Evolutionary conservation across 1,284 basidiomycete species (phyloP).

Genomic region (Cryptococcus sp.): DNA sequence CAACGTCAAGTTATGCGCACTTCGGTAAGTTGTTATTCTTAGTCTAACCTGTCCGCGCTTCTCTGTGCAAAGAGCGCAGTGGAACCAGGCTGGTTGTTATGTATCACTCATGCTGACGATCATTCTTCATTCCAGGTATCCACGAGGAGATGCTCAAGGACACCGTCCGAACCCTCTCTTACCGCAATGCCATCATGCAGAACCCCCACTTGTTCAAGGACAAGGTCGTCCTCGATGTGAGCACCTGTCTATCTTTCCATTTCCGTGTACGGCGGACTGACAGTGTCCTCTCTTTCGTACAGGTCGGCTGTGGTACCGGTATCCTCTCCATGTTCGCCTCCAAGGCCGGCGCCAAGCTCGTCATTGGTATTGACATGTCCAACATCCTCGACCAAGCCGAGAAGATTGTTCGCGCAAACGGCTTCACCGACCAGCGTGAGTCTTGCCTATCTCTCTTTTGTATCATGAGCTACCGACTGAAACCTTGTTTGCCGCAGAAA

Average conservation of each 20-base stretch:
- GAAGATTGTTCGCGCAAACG: constrained; percentile 95
- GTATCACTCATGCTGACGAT: constrained; percentile 3
- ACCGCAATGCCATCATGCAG: constrained; percentile 92
- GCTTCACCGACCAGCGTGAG: constrained; percentile 84
- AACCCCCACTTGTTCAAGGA: constrained; percentile 95
- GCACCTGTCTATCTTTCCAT: constrained; percentile 16
- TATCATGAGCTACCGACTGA: not conserved
- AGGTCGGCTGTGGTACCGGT: constrained; percentile 93
- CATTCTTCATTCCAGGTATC: constrained; percentile 63
- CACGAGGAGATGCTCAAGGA: constrained; percentile 99
- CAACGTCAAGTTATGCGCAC: constrained; percentile 75
- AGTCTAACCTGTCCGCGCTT: not conserved
- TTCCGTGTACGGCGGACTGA: not conserved
- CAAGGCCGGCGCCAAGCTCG: constrained; percentile 93
- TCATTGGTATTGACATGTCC: constrained; percentile 99
- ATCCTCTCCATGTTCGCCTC: constrained; percentile 98
- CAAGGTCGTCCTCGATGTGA: constrained; percentile 89
- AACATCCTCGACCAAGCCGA: constrained; percentile 99
- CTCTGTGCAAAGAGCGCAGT: too few relatives aligned
- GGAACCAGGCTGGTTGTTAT: not conserved
- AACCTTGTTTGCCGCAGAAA: constrained; percentile 59
- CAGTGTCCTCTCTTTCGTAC: not conserved
- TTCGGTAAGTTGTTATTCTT: constrained; percentile 64
- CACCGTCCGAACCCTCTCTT: constrained; percentile 89
- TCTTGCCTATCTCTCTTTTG: constrained; percentile 25